Evolutionary conservation across 2,329 filamentous ascomycete genomes (phyloP), one percentile per base, ranked within the genome.

Genomic region (Ceratocystis eucalypticola): DNA sequence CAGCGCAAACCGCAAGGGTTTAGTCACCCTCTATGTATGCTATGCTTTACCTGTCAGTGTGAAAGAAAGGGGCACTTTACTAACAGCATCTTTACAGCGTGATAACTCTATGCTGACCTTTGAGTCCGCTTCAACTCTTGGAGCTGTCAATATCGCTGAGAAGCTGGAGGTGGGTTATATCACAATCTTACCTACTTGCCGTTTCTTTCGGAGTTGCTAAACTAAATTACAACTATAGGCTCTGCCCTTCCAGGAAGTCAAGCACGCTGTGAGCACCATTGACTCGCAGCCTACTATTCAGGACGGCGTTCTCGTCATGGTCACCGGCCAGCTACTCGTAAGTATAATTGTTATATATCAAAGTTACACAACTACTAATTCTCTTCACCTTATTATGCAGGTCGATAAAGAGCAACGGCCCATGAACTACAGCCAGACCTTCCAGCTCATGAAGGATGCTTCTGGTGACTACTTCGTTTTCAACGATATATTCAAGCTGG

Each of bases 401-500:
- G 86, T 96, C 72, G 91, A 96, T 70, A 91, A 92, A 71, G 86
- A 91, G 77, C 81, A 88, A 75, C 85, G 85, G 73, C 89, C 91
- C 57, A 94, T 96, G 88, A 91, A 84, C 82, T 99, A 92, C 79
- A 87, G 87, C 66, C 92, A 97, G 79, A 79, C 84, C 66, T 97
- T 97, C 84, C 88, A 95, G 77, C 87, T 97, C 69, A 77, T 85
- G 70, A 86, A 85, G 69, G 88, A 91, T 66, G 71, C 73, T 63
- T 68, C 44, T 33, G 87, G 85, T 71, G 85, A 82, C 77, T 96
- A 88, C 80, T 96, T 84, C 76, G 88, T 97, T 75, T 87, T 87
- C 80, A 96, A 97, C 81, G 93, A 97, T 76, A 79, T 97, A 75
- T 97, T 97, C 86, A 89, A 89, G 78, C 84, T 97, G 69, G 84